Evolutionary conservation across 1,284 basidiomycete species (phyloP), one percentile per base, ranked within the genome.

Genomic region (Somion occarium): DNA sequence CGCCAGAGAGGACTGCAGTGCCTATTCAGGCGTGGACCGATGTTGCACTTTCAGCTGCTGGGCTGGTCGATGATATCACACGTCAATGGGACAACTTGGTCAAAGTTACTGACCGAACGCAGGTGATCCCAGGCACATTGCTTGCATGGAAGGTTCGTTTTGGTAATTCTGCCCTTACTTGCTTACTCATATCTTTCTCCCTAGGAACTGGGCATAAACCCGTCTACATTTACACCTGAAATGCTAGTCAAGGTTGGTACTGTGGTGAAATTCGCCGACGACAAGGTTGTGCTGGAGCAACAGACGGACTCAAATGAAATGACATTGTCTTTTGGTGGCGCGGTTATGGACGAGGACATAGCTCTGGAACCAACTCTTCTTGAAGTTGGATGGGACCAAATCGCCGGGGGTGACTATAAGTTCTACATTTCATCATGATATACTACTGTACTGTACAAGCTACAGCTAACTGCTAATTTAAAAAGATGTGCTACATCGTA

Each of bases 121-220:
- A 73, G 51, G 49, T 81, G 18, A 44, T 49, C 3, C 48, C 61
- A 18, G 78, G 73, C 0, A 53, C 49, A 5, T 47, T 76, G 0
- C 64, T 82, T 38, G 78, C 72, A 0, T 82, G 80, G 79, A 80
- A 78, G 74, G 82, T 80, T 51, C 15, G 72, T 57, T 25, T 15
- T 2, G 7, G 3, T 19, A 48, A 3, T n/a, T n/a, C n/a, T n/a
- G n/a, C n/a, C n/a, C n/a, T n/a, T n/a, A n/a, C 27, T 20, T 11
- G 15, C 20, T 19, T 18, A 2, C 27, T 13, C 25, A 20, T 22
- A 9, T n/a, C n/a, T n/a, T n/a, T 37, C 27, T 19, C 27, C 46
- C 34, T 44, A 83, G 81, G 74, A 63, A 15, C 71, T 83, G 2
- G 76, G 69, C 1, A 70, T 83, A 43, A 76, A 83, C 58, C 76